Evolutionary conservation across 441 rosid species (phyloP).

Genomic region (Euphorbia schlechtendalii): DNA sequence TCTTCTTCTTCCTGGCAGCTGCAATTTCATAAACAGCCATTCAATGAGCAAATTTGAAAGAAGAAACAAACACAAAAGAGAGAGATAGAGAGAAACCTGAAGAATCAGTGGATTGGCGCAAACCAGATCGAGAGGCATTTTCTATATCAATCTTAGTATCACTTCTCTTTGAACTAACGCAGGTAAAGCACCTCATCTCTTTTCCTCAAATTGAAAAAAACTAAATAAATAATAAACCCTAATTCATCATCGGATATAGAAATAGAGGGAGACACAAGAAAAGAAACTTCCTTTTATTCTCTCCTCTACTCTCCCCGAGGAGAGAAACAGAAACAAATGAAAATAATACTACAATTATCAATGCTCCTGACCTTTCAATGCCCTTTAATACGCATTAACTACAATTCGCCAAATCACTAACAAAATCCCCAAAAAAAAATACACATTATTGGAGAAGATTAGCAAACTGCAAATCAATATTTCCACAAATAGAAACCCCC

Average conservation of each 20-base stretch:
- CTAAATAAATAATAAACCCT: not conserved
- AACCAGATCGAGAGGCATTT: slow-evolving; percentile 41
- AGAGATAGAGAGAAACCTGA: slow-evolving; percentile 32
- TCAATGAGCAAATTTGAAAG: not conserved
- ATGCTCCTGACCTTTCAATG: not conserved
- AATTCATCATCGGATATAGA: not conserved
- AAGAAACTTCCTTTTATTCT: not conserved
- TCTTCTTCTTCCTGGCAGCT: slow-evolving; percentile 31
- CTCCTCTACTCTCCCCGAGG: slow-evolving; percentile 9
- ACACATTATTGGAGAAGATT: not conserved
- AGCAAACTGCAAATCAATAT: not conserved
- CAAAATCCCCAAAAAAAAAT: not conserved
- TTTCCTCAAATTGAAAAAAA: not conserved
- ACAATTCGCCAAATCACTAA: not conserved
- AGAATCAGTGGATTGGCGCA: slow-evolving; percentile 34
- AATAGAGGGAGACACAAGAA: not conserved
- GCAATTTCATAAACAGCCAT: slow-evolving; percentile 15
- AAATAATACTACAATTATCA: not conserved
- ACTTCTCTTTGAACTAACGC: slow-evolving; percentile 36
- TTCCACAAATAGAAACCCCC: slow-evolving; percentile 11
- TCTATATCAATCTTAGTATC: slow-evolving; percentile 56
- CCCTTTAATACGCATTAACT: slow-evolving; percentile 7
- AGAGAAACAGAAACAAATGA: slow-evolving; percentile 7
- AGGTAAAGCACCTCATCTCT: slow-evolving; percentile 74
- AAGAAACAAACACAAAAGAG: not conserved